Conservation (phyloP, 345 rosid species). For the Linum tenue region DNA sequence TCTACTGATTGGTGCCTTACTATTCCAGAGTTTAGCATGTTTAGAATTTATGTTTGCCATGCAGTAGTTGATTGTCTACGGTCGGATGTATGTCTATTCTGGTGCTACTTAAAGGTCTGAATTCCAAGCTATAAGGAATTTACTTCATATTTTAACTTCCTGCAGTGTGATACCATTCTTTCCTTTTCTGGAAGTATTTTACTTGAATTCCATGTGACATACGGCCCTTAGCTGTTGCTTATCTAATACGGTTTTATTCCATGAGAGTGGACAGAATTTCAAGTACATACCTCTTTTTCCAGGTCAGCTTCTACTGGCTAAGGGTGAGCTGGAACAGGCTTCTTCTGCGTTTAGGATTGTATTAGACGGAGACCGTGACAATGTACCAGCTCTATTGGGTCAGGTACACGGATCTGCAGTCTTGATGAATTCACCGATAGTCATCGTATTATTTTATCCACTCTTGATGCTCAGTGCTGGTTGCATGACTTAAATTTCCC, state of each 20-base stretch:
- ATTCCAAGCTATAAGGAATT: not conserved
- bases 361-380: constrained; percentile 64
- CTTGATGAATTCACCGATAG: not conserved
- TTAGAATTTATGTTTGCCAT: not conserved
- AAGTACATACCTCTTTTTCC: constrained; percentile 17
- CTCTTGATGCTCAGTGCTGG: too few relatives aligned
- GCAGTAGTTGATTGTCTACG: not conserved
- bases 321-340: constrained; percentile 90
- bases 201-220: too few relatives aligned
- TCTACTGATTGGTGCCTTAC: not conserved
- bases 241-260: not conserved
- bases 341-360: constrained; percentile 81
- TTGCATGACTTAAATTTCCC: too few relatives aligned
- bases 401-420: constrained; percentile 43
- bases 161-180: not conserved
- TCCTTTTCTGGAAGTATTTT: not conserved
- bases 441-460: constrained; percentile 1
- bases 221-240: not conserved
- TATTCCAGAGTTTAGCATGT: not conserved
- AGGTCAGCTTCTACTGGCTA: constrained; percentile 96
- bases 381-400: constrained; percentile 92
- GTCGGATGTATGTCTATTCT: not conserved
- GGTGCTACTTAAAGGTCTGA: not conserved
- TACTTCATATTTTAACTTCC: not conserved
- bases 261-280: not conserved